Evolutionary conservation across 768 basidiomycete genomes (phyloP).

Genomic region (Tremella mesenterica): DNA sequence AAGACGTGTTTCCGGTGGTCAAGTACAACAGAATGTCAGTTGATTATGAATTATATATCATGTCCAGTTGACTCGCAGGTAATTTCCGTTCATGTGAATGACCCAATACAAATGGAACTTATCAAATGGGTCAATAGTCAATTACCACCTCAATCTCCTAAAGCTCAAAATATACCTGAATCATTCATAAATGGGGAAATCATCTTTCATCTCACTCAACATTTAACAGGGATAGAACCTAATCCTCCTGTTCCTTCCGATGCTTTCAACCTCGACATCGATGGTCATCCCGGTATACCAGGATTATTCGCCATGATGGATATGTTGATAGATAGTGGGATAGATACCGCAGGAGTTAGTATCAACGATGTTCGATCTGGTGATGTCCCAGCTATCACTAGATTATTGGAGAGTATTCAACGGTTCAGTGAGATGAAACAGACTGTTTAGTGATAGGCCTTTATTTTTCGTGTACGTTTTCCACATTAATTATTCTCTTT

Average conservation of each 20-base stretch:
- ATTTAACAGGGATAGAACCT: slow-evolving; percentile 32
- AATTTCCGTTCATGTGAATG: slow-evolving; percentile 46
- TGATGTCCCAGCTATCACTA: slow-evolving; percentile 68
- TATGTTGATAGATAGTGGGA: slow-evolving; percentile 81
- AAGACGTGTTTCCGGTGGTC: not conserved
- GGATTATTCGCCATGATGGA: slow-evolving; percentile 85
- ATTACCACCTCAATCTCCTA: slow-evolving; percentile 54
- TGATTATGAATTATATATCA: not conserved
- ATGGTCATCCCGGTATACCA: slow-evolving; percentile 67
- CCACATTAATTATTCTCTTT: too few relatives aligned
- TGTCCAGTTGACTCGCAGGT: slow-evolving; percentile 1
- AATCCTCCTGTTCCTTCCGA: slow-evolving; percentile 65
- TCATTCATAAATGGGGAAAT: slow-evolving; percentile 57
- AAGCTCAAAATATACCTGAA: slow-evolving; percentile 48
- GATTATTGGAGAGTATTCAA: slow-evolving; percentile 55
- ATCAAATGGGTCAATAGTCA: slow-evolving; percentile 83
- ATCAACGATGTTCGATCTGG: slow-evolving; percentile 86
- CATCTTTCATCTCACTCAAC: slow-evolving; percentile 74
- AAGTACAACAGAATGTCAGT: not conserved
- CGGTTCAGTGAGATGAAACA: too few relatives aligned
- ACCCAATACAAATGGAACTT: slow-evolving; percentile 44
- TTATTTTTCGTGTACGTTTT: too few relatives aligned
- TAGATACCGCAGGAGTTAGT: slow-evolving; percentile 78
- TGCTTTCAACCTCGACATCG: slow-evolving; percentile 60
- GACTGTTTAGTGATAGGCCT: too few relatives aligned